Conservation (phyloP, 495 filamentous ascomycete species). For the Acidomyces sp. region DNA sequence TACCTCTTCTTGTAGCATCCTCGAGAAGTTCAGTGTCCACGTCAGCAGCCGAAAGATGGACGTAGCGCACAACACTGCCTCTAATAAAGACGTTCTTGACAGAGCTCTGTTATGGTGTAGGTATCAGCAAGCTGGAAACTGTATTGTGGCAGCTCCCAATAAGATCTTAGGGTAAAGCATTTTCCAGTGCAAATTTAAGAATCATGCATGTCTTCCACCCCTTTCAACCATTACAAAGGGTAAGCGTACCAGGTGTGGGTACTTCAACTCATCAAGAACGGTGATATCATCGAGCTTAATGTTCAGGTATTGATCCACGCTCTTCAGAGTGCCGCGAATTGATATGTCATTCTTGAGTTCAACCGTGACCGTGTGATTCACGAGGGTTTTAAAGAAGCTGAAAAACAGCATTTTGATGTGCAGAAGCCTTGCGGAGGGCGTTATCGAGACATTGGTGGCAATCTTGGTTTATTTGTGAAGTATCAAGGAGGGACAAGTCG, state of each 20-base stretch:
- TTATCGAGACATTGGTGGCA: too few relatives aligned
- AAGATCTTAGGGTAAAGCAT: not conserved
- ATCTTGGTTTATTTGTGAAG: too few relatives aligned
- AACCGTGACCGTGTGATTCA: constrained; percentile 90
- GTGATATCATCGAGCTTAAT: constrained; percentile 95
- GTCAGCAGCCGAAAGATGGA: constrained; percentile 73
- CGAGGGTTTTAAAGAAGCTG: constrained; percentile 99
- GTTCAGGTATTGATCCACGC: constrained; percentile 96
- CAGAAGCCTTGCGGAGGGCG: too few relatives aligned
- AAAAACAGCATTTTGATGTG: constrained; percentile 19
- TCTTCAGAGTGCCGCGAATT: constrained; percentile 87
- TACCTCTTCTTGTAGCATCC: constrained; percentile 90
- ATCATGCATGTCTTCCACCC: not conserved
- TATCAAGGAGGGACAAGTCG: too few relatives aligned
- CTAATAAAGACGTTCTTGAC: constrained; percentile 98
- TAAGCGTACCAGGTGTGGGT: constrained; percentile 67
- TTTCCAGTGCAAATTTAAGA: not conserved
- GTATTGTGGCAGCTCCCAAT: too few relatives aligned
- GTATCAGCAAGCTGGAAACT: too few relatives aligned
- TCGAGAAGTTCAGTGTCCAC: constrained; percentile 86
- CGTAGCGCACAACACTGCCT: constrained; percentile 90
- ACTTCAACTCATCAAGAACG: constrained; percentile 80
- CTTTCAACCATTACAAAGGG: not conserved
- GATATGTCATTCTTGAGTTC: constrained; percentile 99
- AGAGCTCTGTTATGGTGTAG: too few relatives aligned